Percentiles rank a stretch among this genome's conserved stretches.
phyloP scores from a whole-genome alignment of 2,329 filamentous ascomycete species.

The Verruconis gallopava region DNA sequence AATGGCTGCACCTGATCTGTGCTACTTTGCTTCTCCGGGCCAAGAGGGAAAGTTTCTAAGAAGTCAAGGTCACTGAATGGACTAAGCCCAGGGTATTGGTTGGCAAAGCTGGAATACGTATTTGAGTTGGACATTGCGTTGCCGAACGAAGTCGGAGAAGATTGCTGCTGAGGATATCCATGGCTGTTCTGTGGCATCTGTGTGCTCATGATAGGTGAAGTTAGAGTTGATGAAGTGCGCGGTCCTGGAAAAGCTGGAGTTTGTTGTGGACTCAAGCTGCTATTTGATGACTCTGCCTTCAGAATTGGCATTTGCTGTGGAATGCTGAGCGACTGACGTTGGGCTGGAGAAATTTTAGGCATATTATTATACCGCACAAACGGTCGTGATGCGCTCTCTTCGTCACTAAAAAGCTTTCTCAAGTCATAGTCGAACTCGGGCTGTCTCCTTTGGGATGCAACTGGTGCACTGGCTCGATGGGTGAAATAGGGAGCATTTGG shows the following conservation, averaged over 20 bases:
- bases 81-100: constrained; percentile 20
- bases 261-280: not conserved
- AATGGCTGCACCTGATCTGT: not conserved
- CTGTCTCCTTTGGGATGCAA: not conserved
- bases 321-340: not conserved
- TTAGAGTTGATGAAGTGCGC: constrained; percentile 11
- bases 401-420: constrained; percentile 24
- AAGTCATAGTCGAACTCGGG: constrained; percentile 43
- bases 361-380: constrained; percentile 22
- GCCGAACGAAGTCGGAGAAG: constrained; percentile 8
- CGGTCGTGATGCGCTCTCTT: constrained; percentile 26
- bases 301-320: not conserved
- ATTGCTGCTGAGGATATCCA: constrained; percentile 13
- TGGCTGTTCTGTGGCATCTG: constrained; percentile 12
- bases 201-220: constrained; percentile 14
- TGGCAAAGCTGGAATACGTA: constrained; percentile 19
- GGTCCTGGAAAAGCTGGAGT: not conserved
- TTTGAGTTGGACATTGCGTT: constrained; percentile 11
- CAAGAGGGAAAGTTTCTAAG: constrained; percentile 35
- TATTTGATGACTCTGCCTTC: constrained; percentile 1
- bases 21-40: constrained; percentile 13
- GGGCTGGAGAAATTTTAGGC: not conserved
- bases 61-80: constrained; percentile 40
- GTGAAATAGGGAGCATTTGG: constrained; percentile 4
- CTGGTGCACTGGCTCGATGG: not conserved